Base-by-base conservation (phyloP, 192 early-diverging fungal genomes). In the Coemansia javaensis region DNA sequence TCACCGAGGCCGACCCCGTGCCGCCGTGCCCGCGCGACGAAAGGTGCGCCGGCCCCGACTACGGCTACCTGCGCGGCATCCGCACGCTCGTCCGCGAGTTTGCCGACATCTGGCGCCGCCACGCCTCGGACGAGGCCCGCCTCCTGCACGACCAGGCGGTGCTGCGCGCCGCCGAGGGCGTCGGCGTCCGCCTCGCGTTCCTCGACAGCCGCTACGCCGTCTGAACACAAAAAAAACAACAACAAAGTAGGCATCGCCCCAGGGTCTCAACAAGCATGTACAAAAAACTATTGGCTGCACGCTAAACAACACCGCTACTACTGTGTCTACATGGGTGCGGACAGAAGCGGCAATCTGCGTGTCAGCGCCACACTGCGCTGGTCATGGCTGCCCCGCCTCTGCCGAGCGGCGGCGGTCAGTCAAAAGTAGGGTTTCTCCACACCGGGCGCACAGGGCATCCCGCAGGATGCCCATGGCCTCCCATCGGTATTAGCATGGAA, bases 31-130 rank as follows among this genome's bases (percentile, higher is more conserved):
- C 64, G 14, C 70, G 48, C 46, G 45, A 63, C 38, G 4, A 32
- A 18, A 53, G 47, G 43, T 67, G 79, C 33, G 55, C 72, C 17
- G 65, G 79, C 1, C 77, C 75, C 1, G 69, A 77, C 48, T 67
- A 63, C 42, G 79, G 79, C 16, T 80, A 80, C 31, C 65, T 79
- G 14, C 59, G 66, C 8, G 79, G 79, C 17, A 46, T 80, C 32
- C 63, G 73, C 21, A 80, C 71, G 5, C 40, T 78, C 40, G 67
- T 78, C 18, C 53, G 61, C 22, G 71, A 67, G 47, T 78, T 80
- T 47, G 72, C 56, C 11, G 63, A 78, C 20, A 75, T 78, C 18
- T 77, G 75, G 75, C 68, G 60, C 24, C 58, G 61, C n/a, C 73
- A 73, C 23, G 75, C 72, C 5, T 49, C 59, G 8, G 63, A 66